Evolutionary conservation across 805 yeast genomes (phyloP).

Genomic region (Kluyveromyces siamensis): DNA sequence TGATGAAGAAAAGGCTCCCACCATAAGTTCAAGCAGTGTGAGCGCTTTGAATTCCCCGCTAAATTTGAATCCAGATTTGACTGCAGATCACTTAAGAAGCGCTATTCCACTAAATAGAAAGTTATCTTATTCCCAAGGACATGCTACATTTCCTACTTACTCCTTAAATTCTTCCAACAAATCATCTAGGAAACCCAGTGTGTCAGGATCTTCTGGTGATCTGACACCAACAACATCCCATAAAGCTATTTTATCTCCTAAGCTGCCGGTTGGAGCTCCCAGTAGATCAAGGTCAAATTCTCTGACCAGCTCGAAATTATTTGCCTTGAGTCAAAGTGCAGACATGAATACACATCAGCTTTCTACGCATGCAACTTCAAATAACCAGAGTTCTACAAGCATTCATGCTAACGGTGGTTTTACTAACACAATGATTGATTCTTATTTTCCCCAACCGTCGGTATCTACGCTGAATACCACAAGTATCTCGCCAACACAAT

Average conservation of each 20-base stretch:
- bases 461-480: slow-evolving; percentile 6
- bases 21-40: neutral
- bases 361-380: neutral
- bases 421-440: neutral
- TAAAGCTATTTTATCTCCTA: neutral
- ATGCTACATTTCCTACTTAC: slow-evolving; percentile 2
- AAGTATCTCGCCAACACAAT: slow-evolving; percentile 8
- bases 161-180: slow-evolving; percentile 12
- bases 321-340: neutral
- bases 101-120: neutral
- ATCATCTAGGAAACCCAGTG: slow-evolving; percentile 15
- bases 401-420: neutral
- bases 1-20: neutral
- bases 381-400: neutral
- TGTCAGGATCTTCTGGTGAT: slow-evolving; percentile 8
- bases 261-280: slow-evolving; percentile 2
- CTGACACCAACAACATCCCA: slow-evolving; percentile 1
- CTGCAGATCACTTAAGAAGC: neutral
- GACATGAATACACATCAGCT: neutral
- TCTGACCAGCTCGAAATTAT: slow-evolving; percentile 4
- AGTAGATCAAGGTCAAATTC: slow-evolving; percentile 6
- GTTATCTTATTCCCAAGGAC: neutral
- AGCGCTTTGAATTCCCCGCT: neutral
- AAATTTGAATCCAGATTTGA: neutral
- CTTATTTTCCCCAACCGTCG: slow-evolving; percentile 3